phyloP scores from a whole-genome alignment of 805 yeast genomes.

The Hanseniaspora meyeri region DNA sequence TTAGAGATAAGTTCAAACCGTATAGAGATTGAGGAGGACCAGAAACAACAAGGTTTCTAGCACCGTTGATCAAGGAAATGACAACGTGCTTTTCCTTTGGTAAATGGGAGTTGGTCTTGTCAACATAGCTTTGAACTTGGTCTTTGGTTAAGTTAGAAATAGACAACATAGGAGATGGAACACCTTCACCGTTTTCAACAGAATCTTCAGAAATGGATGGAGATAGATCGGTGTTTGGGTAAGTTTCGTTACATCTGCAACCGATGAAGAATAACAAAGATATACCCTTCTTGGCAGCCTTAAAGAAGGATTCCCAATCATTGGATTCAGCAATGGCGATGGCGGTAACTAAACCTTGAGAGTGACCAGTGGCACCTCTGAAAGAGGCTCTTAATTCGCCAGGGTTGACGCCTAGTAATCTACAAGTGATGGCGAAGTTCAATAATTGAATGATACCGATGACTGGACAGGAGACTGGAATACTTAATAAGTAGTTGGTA shows the following conservation, averaged over 20 bases:
- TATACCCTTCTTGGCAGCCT: constrained; percentile 62
- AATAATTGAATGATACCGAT: constrained; percentile 91
- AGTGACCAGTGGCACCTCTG: constrained; percentile 72
- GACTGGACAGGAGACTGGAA: constrained; percentile 93
- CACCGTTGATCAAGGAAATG: constrained; percentile 87
- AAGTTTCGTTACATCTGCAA: constrained; percentile 75
- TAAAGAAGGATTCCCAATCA: constrained; percentile 74
- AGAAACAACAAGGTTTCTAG: constrained; percentile 83
- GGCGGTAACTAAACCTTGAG: constrained; percentile 87
- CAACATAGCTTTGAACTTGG: constrained; percentile 68
- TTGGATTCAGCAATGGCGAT: constrained; percentile 73
- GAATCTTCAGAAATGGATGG: constrained; percentile 89
- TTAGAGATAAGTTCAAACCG: constrained; percentile 82
- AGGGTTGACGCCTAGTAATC: constrained; percentile 73
- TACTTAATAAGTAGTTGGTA: constrained; percentile 72
- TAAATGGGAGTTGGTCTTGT: constrained; percentile 81
- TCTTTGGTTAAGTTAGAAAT: constrained; percentile 73
- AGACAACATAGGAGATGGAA: constrained; percentile 95
- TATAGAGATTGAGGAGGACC: constrained; percentile 98
- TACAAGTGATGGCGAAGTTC: constrained; percentile 81
- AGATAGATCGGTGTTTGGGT: constrained; percentile 88
- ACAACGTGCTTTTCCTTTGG: constrained; percentile 84
- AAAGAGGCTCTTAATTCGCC: constrained; percentile 67
- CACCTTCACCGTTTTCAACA: constrained; percentile 86
- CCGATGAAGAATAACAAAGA: constrained; percentile 86